Evolutionary conservation across 352 stramenopile genomes (phyloP), one percentile per base, ranked within the genome.

Genomic region (Globisporangium irregulare): DNA sequence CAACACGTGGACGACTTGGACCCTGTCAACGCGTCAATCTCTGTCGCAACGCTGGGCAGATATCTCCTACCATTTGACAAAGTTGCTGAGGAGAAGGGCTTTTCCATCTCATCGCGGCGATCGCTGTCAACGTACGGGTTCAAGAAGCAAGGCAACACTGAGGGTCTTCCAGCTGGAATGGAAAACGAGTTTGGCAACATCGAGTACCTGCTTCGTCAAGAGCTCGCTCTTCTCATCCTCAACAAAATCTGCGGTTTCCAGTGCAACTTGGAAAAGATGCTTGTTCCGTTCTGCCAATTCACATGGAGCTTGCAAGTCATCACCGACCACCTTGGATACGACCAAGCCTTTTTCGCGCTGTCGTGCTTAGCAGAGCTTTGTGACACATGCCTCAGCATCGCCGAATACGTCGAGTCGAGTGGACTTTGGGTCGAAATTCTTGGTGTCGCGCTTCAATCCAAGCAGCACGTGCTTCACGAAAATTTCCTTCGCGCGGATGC

Each of bases 271-370:
- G 86, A 94, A 67, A 78, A 79, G 43, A 89, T 93, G 74, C 64
- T 94, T 29, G 79, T 81, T 58, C 84, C 86, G 32, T 93, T 92
- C 36, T 92, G 81, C 51, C 75, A 86, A 53, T 94, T 82, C 66
- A 92, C 84, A 0, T 94, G 86, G 86, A 90, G 80, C 60, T 69
- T 94, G 43, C 86, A 94, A 73, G 86, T 93, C 46, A 89, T 94
- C 61, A 83, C 86, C 0, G 86, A 94, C 64, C 86, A 94, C 66
- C 73, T 94, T 15, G 78, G 77, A 24, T 94, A 90, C 34, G 86
- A 94, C 29, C 86, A 94, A 72, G 86, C 84, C 4, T 93, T 80
- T 59, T 92, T 90, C 63, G 80, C 86, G 8, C 64, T 94, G 0
- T 92, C 86, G 4, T 94, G 86, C 46, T 73, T 94, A 18, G 84